Evolutionary conservation across 2,329 filamentous ascomycete genomes (phyloP).

Genomic region (Aulographum hederae): DNA sequence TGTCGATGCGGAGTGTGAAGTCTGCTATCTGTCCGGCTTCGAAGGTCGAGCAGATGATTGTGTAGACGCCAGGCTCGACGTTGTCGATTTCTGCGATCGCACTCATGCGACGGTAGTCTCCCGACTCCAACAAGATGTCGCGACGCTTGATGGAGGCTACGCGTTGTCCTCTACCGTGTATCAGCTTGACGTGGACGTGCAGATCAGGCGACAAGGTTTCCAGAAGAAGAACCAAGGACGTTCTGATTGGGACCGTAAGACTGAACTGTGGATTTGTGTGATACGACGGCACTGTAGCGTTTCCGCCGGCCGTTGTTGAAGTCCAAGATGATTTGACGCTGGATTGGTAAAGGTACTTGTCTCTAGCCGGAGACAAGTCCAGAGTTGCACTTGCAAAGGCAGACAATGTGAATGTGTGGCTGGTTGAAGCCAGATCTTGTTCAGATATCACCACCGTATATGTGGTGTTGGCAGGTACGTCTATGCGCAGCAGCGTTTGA

Average conservation of each 20-base stretch:
- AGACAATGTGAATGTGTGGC: slow-evolving; percentile 74
- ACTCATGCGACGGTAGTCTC: slow-evolving; percentile 73
- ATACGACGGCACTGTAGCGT: slow-evolving; percentile 57
- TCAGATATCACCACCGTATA: slow-evolving; percentile 58
- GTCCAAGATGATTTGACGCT: slow-evolving; percentile 55
- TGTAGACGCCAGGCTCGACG: slow-evolving; percentile 60
- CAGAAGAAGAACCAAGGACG: slow-evolving; percentile 48
- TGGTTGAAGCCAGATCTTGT: slow-evolving; percentile 53
- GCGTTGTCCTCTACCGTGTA: slow-evolving; percentile 58
- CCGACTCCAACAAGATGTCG: slow-evolving; percentile 66
- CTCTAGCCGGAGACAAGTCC: slow-evolving; percentile 39
- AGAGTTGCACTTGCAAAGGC: slow-evolving; percentile 54
- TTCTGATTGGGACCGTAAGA: slow-evolving; percentile 39
- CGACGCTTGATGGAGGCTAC: slow-evolving; percentile 50
- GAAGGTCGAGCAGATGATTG: slow-evolving; percentile 79
- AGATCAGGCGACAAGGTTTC: slow-evolving; percentile 48
- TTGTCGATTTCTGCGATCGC: slow-evolving; percentile 44
- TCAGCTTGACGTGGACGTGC: slow-evolving; percentile 68
- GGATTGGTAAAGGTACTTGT: slow-evolving; percentile 40
- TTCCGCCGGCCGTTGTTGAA: slow-evolving; percentile 64
- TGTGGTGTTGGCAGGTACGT: slow-evolving; percentile 30
- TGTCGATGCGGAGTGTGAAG: slow-evolving; percentile 60
- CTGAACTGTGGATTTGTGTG: slow-evolving; percentile 77
- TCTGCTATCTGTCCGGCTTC: slow-evolving; percentile 58
- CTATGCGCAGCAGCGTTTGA: slow-evolving; percentile 68